Conservation (phyloP, 2,329 filamentous ascomycete genomes). For the Apiospora phragmitis region DNA sequence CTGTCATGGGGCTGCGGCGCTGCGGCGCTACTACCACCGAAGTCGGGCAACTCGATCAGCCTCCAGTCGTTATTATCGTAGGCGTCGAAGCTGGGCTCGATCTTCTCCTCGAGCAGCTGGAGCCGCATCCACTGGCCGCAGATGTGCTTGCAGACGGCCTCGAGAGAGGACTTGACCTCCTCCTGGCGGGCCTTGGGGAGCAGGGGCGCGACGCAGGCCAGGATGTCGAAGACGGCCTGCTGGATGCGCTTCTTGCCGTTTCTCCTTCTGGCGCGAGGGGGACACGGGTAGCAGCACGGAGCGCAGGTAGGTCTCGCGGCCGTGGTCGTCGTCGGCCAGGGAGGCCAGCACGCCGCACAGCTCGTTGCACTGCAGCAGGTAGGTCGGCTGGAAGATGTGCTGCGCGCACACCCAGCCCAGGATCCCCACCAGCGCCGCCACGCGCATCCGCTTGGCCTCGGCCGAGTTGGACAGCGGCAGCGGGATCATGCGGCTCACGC, state of each 20-base stretch:
- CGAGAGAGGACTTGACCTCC: not conserved
- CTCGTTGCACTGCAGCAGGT: constrained; percentile 20
- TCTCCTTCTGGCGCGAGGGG: not conserved
- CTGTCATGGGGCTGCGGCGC: not conserved
- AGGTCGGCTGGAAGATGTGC: constrained; percentile 35
- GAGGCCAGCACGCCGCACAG: not conserved
- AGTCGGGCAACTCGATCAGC: not conserved
- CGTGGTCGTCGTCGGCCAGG: constrained; percentile 5
- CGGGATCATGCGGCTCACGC: constrained; percentile 23
- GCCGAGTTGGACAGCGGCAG: constrained; percentile 31
- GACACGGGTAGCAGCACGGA: not conserved
- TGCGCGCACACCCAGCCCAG: constrained; percentile 28
- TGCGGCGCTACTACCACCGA: not conserved
- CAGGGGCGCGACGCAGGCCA: not conserved
- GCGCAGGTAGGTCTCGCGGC: constrained; percentile 1
- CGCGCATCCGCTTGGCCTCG: constrained; percentile 34
- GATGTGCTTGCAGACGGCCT: not conserved
- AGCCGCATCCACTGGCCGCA: constrained; percentile 6
- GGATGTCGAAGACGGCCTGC: not conserved
- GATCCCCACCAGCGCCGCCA: constrained; percentile 29
- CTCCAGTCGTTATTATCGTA: not conserved
- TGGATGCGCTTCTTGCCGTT: constrained; percentile 7
- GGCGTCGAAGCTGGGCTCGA: constrained; percentile 4
- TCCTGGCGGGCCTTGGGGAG: not conserved
- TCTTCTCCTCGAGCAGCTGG: not conserved